Base-by-base conservation (phyloP, 2,329 filamentous ascomycete species). In the Onygenales sp. region DNA sequence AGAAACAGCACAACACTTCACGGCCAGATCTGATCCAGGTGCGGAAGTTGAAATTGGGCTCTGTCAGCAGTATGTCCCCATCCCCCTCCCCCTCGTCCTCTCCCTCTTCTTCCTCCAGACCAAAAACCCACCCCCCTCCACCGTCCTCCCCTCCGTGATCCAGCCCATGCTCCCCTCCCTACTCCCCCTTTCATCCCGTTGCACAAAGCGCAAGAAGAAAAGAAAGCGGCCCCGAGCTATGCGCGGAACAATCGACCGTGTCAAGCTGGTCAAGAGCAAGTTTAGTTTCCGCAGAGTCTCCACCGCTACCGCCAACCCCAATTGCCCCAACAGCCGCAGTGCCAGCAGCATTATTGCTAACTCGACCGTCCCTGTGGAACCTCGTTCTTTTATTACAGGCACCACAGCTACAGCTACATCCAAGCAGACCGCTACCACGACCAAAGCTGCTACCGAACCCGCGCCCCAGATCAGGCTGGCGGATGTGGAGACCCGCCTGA, bases 401-500 rank as follows among this genome's bases (percentile, higher is more conserved):
- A 40, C 37, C 43, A 37, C 42, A 37, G 42, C 44, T 39, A 54
- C 42, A 40, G 42, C 53, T 46, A 14, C 39, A 51, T 27, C 21
- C 21, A 27, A 27, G 21, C 21, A 27, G 21, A 27, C 21, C 21
- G 21, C 21, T 27, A 27, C 21, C 21, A 27, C 21, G 21, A 27
- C 21, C 21, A 27, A 47, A 45, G n/a, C 47, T 40, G 33, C 46
- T 49, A 33, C 52, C 52, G 54, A 55, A 42, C 33, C 43, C 33
- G 21, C 21, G 21, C 61, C 66, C 45, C 70, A 67, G 57, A 57
- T 73, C 51, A 67, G 63, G 52, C 62, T 73, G 39, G 62, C 66
- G 39, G 66, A 68, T 64, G 67, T 73, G 58, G 70, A 72, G 58
- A 68, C 70, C 14, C 61, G 64, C 51, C 57, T 73, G 61, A 71